These are phyloP conservation scores for Clonostachys rhizophaga DNA, from an alignment of 2,329 filamentous ascomycete genomes.

Conservation along the genomic window DNA sequence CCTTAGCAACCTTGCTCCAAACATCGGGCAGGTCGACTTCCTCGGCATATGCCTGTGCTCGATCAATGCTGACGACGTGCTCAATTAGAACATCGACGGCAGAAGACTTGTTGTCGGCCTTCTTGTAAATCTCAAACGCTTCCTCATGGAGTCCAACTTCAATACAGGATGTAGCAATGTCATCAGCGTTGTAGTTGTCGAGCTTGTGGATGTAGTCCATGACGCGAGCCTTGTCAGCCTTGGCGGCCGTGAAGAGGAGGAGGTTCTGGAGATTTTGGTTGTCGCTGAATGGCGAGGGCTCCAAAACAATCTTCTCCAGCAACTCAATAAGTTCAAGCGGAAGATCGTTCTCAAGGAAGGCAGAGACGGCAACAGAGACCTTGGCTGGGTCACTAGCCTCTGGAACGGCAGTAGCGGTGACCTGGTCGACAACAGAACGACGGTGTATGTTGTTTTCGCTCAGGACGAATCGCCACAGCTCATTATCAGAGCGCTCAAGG, in stretches of 20 bases:
- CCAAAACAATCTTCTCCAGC: constrained; percentile 98
- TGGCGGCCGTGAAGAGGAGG: constrained; percentile 91
- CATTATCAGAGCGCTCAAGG: constrained; percentile 80
- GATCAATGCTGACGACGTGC: constrained; percentile 95
- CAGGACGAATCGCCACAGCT: constrained; percentile 93
- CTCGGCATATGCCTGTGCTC: constrained; percentile 92
- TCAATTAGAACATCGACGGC: constrained; percentile 92
- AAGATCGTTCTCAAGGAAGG: constrained; percentile 86
- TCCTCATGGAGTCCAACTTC: constrained; percentile 94
- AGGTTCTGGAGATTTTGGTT: constrained; percentile 96
- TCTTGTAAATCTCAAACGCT: constrained; percentile 98
- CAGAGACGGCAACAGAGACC: constrained; percentile 89
- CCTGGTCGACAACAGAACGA: constrained; percentile 90
- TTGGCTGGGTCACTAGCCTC: constrained; percentile 91
- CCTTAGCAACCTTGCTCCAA: constrained; percentile 98
- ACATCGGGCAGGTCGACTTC: constrained; percentile 91
- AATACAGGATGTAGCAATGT: constrained; percentile 90
- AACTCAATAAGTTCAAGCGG: constrained; percentile 94
- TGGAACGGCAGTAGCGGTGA: constrained; percentile 90
- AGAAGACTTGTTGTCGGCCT: constrained; percentile 82
- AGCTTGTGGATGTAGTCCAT: constrained; percentile 96
- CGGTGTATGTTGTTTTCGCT: constrained; percentile 95
- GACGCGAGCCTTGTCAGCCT: constrained; percentile 90
- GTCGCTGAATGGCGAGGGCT: constrained; percentile 98
- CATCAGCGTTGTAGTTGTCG: constrained; percentile 82